Evolutionary conservation across 768 basidiomycete genomes (phyloP).

Genomic region (Trametopsis cervina): DNA sequence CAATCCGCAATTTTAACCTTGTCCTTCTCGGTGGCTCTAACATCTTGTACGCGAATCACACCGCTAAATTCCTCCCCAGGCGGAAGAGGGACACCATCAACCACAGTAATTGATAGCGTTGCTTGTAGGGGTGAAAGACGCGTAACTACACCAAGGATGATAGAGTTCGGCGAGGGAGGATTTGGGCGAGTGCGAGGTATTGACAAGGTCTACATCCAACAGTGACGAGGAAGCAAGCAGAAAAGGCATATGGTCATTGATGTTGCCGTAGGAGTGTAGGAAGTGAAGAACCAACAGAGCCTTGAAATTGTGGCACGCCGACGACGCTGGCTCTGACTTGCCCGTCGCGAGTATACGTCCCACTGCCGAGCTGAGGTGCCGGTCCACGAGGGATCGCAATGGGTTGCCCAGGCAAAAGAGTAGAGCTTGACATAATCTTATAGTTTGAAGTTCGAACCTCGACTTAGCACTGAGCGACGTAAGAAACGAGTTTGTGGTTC

Average conservation of each 20-base stretch:
- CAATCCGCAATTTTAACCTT: slow-evolving; percentile 85
- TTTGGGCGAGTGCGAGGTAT: slow-evolving; percentile 64
- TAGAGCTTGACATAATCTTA: slow-evolving; percentile 16
- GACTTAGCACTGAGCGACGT: no score
- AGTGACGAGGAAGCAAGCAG: slow-evolving; percentile 3
- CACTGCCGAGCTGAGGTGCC: slow-evolving; percentile 51
- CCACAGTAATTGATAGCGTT: slow-evolving; percentile 74
- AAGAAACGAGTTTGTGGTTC: not conserved
- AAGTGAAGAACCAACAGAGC: slow-evolving; percentile 52
- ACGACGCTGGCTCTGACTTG: slow-evolving; percentile 64
- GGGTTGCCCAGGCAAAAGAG: slow-evolving; percentile 75
- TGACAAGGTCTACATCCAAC: slow-evolving; percentile 43
- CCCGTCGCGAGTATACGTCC: slow-evolving; percentile 59
- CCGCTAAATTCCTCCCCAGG: slow-evolving; percentile 85
- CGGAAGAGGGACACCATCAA: slow-evolving; percentile 79
- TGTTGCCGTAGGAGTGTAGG: slow-evolving; percentile 5
- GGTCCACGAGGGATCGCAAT: slow-evolving; percentile 51
- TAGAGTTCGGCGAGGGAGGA: slow-evolving; percentile 67
- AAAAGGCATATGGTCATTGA: no score
- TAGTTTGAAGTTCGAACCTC: no score
- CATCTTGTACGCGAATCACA: slow-evolving; percentile 82
- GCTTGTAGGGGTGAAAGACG: slow-evolving; percentile 83
- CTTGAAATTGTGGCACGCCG: slow-evolving; percentile 53
- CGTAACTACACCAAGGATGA: slow-evolving; percentile 76
- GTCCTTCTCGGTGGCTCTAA: slow-evolving; percentile 87